phyloP scores from a whole-genome alignment of 1,284 basidiomycete species.

The Anthracocystis panici-leucophaei region DNA sequence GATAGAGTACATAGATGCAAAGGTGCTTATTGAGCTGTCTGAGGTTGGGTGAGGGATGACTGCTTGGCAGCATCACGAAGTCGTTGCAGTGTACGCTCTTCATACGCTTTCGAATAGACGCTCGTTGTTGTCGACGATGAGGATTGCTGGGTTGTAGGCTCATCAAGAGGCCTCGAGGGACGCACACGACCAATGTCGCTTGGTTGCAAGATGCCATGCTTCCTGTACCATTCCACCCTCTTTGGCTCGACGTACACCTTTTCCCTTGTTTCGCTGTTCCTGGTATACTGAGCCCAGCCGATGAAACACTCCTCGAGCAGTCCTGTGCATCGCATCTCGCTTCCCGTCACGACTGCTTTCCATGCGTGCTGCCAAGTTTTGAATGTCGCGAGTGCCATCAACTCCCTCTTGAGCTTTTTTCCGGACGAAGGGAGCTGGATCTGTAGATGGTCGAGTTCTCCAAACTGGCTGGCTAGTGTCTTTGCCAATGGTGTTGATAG shows the following conservation, averaged over 20 bases:
- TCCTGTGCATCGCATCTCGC: constrained; percentile 55
- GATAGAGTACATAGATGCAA: constrained; percentile 2
- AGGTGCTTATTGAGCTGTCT: constrained; percentile 18
- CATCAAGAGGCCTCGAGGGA: neutral
- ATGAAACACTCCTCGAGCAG: constrained; percentile 62
- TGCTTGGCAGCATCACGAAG: constrained; percentile 25
- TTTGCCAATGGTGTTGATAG: constrained; percentile 46
- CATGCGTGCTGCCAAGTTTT: constrained; percentile 50
- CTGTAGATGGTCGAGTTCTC: constrained; percentile 45
- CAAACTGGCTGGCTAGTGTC: constrained; percentile 44
- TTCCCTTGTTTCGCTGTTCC: constrained; percentile 21
- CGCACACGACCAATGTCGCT: constrained; percentile 38
- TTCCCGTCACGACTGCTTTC: constrained; percentile 55
- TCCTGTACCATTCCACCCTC: constrained; percentile 37
- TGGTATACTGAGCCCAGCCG: constrained; percentile 54
- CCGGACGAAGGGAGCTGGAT: constrained; percentile 35
- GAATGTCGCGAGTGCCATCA: constrained; percentile 56
- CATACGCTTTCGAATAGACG: constrained; percentile 38
- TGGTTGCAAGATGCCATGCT: constrained; percentile 22
- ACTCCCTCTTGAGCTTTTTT: constrained; percentile 52
- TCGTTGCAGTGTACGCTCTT: constrained; percentile 27
- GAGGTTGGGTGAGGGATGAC: constrained; percentile 15
- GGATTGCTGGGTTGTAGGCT: neutral
- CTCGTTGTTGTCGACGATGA: neutral
- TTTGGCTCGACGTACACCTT: constrained; percentile 42